These are phyloP conservation scores for Pelargonium australe DNA, from an alignment of 441 rosid species.

Conservation along the genomic window DNA sequence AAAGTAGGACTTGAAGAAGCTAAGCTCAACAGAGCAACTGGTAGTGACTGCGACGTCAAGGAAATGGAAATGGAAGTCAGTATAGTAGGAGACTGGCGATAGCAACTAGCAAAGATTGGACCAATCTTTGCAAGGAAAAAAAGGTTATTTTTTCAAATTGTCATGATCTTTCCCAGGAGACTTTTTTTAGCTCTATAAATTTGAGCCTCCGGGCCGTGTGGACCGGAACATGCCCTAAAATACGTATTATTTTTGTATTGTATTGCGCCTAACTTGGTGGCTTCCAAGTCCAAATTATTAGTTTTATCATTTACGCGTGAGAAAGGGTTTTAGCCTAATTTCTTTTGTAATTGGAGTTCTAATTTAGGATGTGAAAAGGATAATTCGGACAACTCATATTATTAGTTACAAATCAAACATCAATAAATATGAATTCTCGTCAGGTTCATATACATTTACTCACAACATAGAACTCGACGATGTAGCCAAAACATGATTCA, in stretches of 20 bases:
- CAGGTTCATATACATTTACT: too few species aligned
- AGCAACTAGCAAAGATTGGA: conserved; percentile 1
- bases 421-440: too few species aligned
- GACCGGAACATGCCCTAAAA: conserved; percentile 19
- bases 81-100: neutral
- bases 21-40: neutral
- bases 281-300: neutral
- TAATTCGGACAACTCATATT: too few species aligned
- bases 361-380: neutral
- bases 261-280: neutral
- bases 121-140: neutral
- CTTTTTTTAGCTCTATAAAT: neutral
- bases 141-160: neutral
- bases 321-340: neutral
- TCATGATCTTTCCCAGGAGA: neutral
- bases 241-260: neutral
- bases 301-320: neutral
- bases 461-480: too few species aligned
- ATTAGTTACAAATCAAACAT: too few species aligned
- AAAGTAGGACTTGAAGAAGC: neutral
- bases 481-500: too few species aligned
- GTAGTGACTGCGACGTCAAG: neutral
- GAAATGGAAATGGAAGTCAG: neutral
- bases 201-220: conserved; percentile 26
- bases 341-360: neutral